Conservation (phyloP, 192 early-diverging fungal species). For the Coemansia sp. region DNA sequence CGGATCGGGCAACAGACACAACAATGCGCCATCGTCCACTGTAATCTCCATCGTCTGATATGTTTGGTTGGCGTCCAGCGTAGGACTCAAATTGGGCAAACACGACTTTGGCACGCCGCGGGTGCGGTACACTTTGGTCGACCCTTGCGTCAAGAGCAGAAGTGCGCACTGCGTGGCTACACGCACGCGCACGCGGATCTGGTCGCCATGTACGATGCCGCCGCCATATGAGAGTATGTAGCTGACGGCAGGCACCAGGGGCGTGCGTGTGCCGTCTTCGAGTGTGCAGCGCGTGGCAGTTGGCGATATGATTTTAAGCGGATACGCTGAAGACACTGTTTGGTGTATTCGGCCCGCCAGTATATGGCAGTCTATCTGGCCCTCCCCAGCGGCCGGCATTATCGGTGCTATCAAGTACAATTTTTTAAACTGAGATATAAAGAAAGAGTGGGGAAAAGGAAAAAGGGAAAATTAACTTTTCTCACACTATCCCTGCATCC, state of each 20-base stretch:
- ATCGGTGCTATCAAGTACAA: not conserved
- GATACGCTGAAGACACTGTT: conserved; percentile 37
- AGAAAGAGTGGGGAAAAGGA: not conserved
- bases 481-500: not conserved
- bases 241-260: conserved; percentile 23
- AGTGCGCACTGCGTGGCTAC: conserved; percentile 58
- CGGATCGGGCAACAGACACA: conserved; percentile 74
- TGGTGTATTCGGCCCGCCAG: conserved; percentile 34
- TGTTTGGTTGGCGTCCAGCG: conserved; percentile 13
- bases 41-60: conserved; percentile 55
- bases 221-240: conserved; percentile 79
- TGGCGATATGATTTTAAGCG: conserved; percentile 54
- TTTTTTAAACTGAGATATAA: not conserved
- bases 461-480: not conserved
- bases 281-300: conserved; percentile 15
- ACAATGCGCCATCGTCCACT: conserved; percentile 46
- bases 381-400: conserved; percentile 40
- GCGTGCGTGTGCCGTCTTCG: not conserved
- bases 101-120: conserved; percentile 9
- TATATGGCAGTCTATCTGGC: conserved; percentile 39
- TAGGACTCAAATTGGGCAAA: not conserved
- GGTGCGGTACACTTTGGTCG: conserved; percentile 79
- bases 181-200: conserved; percentile 56
- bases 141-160: conserved; percentile 75
- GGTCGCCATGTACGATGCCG: conserved; percentile 74